Evolutionary conservation across 1,139 yeast species (phyloP).

Genomic region (Candida frijolesensis): DNA sequence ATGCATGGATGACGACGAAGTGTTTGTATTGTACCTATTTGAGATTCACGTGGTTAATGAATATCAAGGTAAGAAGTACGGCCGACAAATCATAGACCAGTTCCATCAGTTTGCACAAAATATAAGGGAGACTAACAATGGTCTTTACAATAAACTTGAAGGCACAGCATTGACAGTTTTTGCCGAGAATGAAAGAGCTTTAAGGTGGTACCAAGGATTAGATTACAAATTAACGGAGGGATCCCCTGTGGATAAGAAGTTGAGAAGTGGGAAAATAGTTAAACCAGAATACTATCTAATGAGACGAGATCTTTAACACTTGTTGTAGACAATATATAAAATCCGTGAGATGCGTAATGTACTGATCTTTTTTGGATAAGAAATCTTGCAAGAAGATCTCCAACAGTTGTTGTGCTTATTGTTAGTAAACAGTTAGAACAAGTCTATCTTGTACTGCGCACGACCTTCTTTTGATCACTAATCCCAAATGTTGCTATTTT

Average conservation of each 20-base stretch:
- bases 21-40: constrained; percentile 49
- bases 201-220: constrained; percentile 41
- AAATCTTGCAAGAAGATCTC: no score
- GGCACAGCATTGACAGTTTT: constrained; percentile 55
- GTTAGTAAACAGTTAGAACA: no score
- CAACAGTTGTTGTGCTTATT: no score
- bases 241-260: constrained; percentile 45
- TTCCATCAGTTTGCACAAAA: constrained; percentile 29
- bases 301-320: constrained; percentile 6
- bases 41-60: constrained; percentile 50
- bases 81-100: constrained; percentile 31
- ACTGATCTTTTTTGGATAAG: no score
- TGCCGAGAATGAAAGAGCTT: constrained; percentile 44
- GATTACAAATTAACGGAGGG: constrained; percentile 41
- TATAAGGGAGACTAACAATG: constrained; percentile 16
- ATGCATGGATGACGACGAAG: constrained; percentile 30
- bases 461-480: neutral
- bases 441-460: neutral
- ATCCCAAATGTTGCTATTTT: constrained; percentile 2
- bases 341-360: no score
- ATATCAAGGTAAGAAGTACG: constrained; percentile 35
- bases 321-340: neutral
- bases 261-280: constrained; percentile 40
- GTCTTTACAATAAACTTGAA: constrained; percentile 14
- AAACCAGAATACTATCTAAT: constrained; percentile 45